phyloP scores from a whole-genome alignment of 2,329 filamentous ascomycete species.

The Stagonosporopsis rhizophila region DNA sequence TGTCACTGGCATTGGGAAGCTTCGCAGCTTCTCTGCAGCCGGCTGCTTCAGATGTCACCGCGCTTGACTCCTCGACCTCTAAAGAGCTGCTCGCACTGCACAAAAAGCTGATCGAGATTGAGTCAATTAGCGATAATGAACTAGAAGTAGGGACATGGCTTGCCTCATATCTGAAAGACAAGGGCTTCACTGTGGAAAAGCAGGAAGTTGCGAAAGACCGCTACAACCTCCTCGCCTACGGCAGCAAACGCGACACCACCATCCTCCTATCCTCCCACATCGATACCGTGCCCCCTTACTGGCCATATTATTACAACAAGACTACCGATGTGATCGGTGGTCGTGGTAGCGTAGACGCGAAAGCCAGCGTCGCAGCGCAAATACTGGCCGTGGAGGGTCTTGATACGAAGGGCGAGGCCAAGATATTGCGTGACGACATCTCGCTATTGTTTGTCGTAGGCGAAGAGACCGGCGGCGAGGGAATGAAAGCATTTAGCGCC shows the following conservation, averaged over 20 bases:
- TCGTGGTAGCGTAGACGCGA: slow-evolving; percentile 73
- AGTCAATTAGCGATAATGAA: slow-evolving; percentile 76
- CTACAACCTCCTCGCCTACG: slow-evolving; percentile 80
- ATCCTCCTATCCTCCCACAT: slow-evolving; percentile 82
- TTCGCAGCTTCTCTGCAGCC: slow-evolving; percentile 13
- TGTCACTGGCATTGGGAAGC: slow-evolving; percentile 21
- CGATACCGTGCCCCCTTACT: slow-evolving; percentile 73
- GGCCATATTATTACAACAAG: slow-evolving; percentile 66
- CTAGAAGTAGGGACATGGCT: slow-evolving; percentile 72
- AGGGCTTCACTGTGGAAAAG: slow-evolving; percentile 68
- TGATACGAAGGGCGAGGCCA: slow-evolving; percentile 40
- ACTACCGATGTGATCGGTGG: slow-evolving; percentile 67
- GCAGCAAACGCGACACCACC: slow-evolving; percentile 59
- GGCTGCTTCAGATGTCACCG: slow-evolving; percentile 13
- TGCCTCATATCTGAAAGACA: slow-evolving; percentile 66
- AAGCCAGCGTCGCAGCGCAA: slow-evolving; percentile 71
- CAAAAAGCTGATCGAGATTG: slow-evolving; percentile 73
- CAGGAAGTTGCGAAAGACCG: slow-evolving; percentile 61
- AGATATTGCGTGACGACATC: slow-evolving; percentile 51
- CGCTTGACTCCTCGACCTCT: slow-evolving; percentile 30
- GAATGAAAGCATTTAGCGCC: slow-evolving; percentile 68
- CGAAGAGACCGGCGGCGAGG: slow-evolving; percentile 81
- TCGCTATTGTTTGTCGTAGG: slow-evolving; percentile 73
- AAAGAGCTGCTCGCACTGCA: slow-evolving; percentile 73
- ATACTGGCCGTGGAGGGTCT: slow-evolving; percentile 70